These are phyloP conservation scores for Fusarium nygamai DNA, from an alignment of 2,329 filamentous ascomycete species.

Conservation along the genomic window DNA sequence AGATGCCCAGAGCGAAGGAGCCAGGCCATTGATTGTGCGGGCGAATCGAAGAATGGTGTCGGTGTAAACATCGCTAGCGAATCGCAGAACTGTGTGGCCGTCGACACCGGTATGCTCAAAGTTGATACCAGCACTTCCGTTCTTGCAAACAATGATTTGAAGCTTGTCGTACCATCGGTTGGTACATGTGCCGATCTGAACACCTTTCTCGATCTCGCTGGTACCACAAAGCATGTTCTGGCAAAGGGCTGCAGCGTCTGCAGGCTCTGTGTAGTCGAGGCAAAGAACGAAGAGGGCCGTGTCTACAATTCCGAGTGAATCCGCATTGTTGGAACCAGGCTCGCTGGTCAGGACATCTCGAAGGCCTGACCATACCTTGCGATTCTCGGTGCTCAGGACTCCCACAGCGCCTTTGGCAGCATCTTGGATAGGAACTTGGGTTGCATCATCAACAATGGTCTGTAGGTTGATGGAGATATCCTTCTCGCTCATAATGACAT, in stretches of 20 bases:
- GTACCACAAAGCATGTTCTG: constrained; percentile 99
- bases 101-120: constrained; percentile 99
- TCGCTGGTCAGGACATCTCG: constrained; percentile 89
- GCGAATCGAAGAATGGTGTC: constrained; percentile 97
- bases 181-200: constrained; percentile 97
- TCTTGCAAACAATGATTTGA: constrained; percentile 99
- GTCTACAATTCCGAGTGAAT: constrained; percentile 95
- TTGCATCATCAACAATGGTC: constrained; percentile 90
- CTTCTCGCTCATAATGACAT: constrained; percentile 96
- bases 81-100: constrained; percentile 94
- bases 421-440: constrained; percentile 88
- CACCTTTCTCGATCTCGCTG: constrained; percentile 88
- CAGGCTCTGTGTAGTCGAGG: constrained; percentile 89
- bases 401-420: constrained; percentile 95
- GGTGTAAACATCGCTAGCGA: constrained; percentile 95
- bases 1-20: constrained; percentile 91
- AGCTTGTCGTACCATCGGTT: constrained; percentile 99
- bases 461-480: constrained; percentile 92
- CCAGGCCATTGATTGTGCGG: constrained; percentile 91
- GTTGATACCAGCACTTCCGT: constrained; percentile 97
- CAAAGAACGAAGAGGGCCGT: constrained; percentile 93
- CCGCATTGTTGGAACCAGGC: constrained; percentile 90
- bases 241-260: constrained; percentile 84
- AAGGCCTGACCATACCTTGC: constrained; percentile 93
- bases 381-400: constrained; percentile 94